Evolutionary conservation across 2,329 filamentous ascomycete genomes (phyloP), one percentile per base, ranked within the genome.

Genomic region (Colletotrichum godetiae): DNA sequence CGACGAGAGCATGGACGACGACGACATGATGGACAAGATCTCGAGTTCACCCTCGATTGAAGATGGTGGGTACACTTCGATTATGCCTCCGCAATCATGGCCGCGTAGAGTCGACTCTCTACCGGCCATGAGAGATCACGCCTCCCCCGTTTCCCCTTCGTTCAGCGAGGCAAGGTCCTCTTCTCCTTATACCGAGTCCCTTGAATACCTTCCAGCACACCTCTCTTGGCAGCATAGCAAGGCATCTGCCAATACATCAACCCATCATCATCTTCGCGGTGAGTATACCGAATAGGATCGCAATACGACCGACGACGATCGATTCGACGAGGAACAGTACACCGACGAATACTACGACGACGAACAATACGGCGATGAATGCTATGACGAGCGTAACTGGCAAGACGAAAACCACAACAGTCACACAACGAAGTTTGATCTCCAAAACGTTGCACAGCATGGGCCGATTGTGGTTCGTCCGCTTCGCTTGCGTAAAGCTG

Each of bases 21-120:
- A 98, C 84, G 96, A 98, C 83, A 92, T 98, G 92, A 95, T 97
- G 93, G 97, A 98, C 86, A 97, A 97, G 84, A 98, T 99, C 77
- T 98, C 96, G 79, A 98, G 95, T 84, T 98, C 96, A 79, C 97
- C 97, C 81, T 98, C 96, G 78, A 99, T 99, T 84, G 95, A 97
- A 88, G 96, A 98, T 93, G 96, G 96, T 99, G 92, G 89, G 95
- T 97, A 87, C 86, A 84, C 83, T 84, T 81, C 80, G 63, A 76
- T 78, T 77, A 73, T 77, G 74, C 79, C 83, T 77, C 80, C 81
- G 64, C 79, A 74, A 76, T 79, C 78, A 74, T 86, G 84, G 86
- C 86, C 85, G 69, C 82, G 80, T 76, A 84, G 84, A 79, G 80
- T 84, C 75, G 85, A 84, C 75, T 86, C 84, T 76, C 81, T 86